Evolutionary conservation across 768 basidiomycete genomes (phyloP), one percentile per base, ranked within the genome.

Genomic region (Suillus variegatus): DNA sequence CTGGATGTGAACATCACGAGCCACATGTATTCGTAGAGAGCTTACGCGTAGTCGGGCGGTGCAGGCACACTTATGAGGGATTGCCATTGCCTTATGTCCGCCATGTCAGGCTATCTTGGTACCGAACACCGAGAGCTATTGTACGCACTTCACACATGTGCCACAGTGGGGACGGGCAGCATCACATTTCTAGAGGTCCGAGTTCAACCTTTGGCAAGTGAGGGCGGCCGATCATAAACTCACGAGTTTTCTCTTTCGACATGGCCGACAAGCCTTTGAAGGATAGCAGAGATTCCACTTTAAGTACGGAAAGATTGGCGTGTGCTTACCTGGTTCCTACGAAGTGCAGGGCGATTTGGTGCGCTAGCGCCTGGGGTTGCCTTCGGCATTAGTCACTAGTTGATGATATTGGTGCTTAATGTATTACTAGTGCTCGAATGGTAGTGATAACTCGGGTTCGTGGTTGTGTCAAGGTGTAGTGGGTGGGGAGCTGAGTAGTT

Each of bases 241-340:
- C 78, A 93, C 93, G 70, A 94, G 85, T 77, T 94, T 94, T 76
- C 91, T 82, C 76, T 88, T 93, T 68, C 93, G 88, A 79, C 93
- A 94, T 55, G 91, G 86, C 36, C 88, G 85, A 77, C 91, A 93
- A 57, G 92, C 91, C 91, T 92, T 66, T 49, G 47, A 56, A 32
- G 18, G 36, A 52, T 16, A 28, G 41, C 2, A 60, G 28, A 60
- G 18, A 43, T 60, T 55, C 12, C 25, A 44, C 14, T 28, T 51
- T 51, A 13, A 43, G 18, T 43, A 28, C 6, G 22, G 16, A 20
- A 12, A 28, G 18, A 43, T 20, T 32, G 25, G 18, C 12, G 13
- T 20, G 28, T 20, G 25, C 74, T 67, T 67, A 88, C 92, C 84
- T 93, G 92, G 73, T 93, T 93, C 76, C 92, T 84, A 56, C 92